phyloP scores from a whole-genome alignment of 306 rosid genomes.

The Inga oerstediana region DNA sequence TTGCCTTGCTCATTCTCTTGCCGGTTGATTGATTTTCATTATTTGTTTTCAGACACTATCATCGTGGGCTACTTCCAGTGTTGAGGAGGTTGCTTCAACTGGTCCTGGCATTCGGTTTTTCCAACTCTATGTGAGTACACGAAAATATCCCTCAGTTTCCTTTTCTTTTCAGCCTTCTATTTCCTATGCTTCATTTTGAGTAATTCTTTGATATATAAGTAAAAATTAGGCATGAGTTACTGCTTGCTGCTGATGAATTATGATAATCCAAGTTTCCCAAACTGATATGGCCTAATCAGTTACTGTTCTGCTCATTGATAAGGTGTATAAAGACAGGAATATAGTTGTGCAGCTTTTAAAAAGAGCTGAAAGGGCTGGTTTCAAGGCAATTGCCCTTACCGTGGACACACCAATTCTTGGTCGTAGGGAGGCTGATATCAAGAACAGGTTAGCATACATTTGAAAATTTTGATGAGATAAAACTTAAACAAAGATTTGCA shows the following conservation, averaged over 20 bases:
- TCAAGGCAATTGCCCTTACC: conserved; percentile 95
- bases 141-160: neutral
- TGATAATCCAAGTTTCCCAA: conserved; percentile 7
- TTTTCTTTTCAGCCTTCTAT: neutral
- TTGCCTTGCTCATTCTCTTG: conserved; percentile 4
- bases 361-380: conserved; percentile 98
- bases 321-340: conserved; percentile 83
- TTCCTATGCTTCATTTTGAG: neutral
- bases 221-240: conserved; percentile 23
- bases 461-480: conserved; percentile 2
- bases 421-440: conserved; percentile 96
- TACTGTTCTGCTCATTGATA: conserved; percentile 15
- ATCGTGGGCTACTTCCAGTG: conserved; percentile 95
- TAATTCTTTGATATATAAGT: neutral
- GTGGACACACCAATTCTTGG: conserved; percentile 96
- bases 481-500: conserved; percentile 2
- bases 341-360: conserved; percentile 84
- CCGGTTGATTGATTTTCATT: conserved; percentile 16
- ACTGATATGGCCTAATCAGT: conserved; percentile 10
- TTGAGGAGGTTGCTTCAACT: conserved; percentile 96
- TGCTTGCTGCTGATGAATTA: conserved; percentile 8
- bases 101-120: conserved; percentile 96
- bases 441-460: conserved; percentile 68
- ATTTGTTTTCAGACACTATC: conserved; percentile 67
- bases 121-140: conserved; percentile 74